A percentile compares a stretch with the other conserved stretches of the same genome.
Conservation (phyloP, 2,329 filamentous ascomycete genomes). For the Cladosporium halotolerans region DNA sequence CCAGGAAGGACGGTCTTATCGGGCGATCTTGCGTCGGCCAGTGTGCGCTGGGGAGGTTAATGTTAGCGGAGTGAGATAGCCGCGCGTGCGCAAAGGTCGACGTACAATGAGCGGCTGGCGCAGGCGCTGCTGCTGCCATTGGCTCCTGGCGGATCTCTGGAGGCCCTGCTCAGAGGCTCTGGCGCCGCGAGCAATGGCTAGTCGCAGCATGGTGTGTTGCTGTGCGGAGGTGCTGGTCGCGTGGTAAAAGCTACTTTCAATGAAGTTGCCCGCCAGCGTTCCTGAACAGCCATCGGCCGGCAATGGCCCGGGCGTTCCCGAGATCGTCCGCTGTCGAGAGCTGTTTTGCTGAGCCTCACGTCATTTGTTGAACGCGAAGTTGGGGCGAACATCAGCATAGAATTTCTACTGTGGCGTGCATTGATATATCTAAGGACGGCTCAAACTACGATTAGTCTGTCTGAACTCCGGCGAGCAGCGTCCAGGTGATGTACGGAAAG, state of each 20-base stretch:
- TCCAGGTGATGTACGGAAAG: too few species aligned
- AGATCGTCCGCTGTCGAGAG: too few species aligned
- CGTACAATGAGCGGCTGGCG: slow-evolving; percentile 13
- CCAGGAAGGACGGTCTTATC: slow-evolving; percentile 32
- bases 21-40: slow-evolving; percentile 25
- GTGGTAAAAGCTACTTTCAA: slow-evolving; percentile 19
- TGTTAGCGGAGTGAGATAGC: slow-evolving; percentile 7
- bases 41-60: slow-evolving; percentile 20
- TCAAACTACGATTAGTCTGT: too few species aligned
- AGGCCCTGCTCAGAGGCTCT: slow-evolving; percentile 16
- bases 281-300: too few species aligned
- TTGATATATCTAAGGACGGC: too few species aligned
- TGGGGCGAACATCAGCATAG: too few species aligned
- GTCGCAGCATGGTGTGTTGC: slow-evolving; percentile 16
- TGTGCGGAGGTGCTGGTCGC: background rate
- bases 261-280: too few species aligned
- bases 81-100: slow-evolving; percentile 9
- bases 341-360: too few species aligned
- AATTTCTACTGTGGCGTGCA: too few species aligned
- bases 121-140: slow-evolving; percentile 20
- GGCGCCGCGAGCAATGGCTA: slow-evolving; percentile 17
- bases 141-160: slow-evolving; percentile 12
- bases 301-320: too few species aligned
- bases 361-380: too few species aligned
- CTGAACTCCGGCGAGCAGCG: too few species aligned